Percentiles rank a stretch among this genome's conserved stretches.
Evolutionary conservation across 345 rosid species (phyloP).

Genomic region (Geranium brycei): DNA sequence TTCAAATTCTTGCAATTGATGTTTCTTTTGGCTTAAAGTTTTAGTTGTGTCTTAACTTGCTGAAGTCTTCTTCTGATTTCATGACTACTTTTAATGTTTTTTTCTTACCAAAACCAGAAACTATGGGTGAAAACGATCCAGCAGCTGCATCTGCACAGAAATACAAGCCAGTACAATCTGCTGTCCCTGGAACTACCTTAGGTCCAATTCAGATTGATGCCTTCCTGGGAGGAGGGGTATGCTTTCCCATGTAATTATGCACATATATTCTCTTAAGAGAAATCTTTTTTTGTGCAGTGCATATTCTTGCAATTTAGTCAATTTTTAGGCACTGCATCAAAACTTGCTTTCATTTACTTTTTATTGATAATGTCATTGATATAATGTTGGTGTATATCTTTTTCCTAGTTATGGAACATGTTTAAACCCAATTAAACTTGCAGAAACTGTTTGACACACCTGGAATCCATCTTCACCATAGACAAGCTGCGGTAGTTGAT

Average conservation of each 20-base stretch:
- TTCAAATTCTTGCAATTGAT: too few relatives aligned
- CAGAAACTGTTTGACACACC: slow-evolving; percentile 88
- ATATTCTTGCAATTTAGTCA: not conserved
- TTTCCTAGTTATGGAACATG: not conserved
- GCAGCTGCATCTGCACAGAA: slow-evolving; percentile 80
- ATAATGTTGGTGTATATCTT: too few relatives aligned
- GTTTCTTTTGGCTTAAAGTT: too few relatives aligned
- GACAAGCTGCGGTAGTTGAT: slow-evolving; percentile 94
- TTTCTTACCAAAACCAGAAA: slow-evolving; percentile 27
- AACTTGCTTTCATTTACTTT: too few relatives aligned
- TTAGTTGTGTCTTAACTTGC: too few relatives aligned
- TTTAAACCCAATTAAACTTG: not conserved
- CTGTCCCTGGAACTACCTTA: slow-evolving; percentile 96
- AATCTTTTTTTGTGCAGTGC: too few relatives aligned
- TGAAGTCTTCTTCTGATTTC: too few relatives aligned
- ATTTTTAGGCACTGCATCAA: too few relatives aligned
- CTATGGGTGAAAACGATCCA: slow-evolving; percentile 76
- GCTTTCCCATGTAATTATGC: slow-evolving; percentile 5
- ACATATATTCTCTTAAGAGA: too few relatives aligned
- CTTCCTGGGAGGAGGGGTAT: slow-evolving; percentile 88
- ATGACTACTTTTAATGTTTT: not conserved
- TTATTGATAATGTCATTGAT: too few relatives aligned
- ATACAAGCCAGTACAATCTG: slow-evolving; percentile 87
- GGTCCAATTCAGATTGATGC: slow-evolving; percentile 91
- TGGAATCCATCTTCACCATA: slow-evolving; percentile 91